Evolutionary conservation across 1,284 basidiomycete genomes (phyloP).

Genomic region (Fomitopsis schrenkii): DNA sequence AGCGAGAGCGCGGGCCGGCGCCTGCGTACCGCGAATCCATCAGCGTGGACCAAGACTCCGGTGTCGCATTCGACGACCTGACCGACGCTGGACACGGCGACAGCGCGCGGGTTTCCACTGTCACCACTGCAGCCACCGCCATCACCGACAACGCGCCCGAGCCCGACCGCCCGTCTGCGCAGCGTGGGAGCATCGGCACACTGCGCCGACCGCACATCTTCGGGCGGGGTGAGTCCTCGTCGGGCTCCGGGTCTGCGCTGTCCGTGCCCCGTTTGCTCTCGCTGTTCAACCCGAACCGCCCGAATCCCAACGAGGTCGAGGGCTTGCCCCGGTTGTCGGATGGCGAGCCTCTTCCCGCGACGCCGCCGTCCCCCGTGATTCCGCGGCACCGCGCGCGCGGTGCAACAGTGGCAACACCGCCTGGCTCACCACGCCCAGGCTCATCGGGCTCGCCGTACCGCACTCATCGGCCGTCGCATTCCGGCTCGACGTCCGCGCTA

Average conservation of each 20-base stretch:
- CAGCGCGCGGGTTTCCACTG: background rate
- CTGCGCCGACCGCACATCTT: conserved; percentile 1
- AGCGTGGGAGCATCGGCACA: background rate
- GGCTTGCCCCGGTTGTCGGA: background rate
- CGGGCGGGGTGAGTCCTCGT: conserved; percentile 4
- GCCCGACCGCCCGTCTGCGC: background rate
- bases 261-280: conserved; percentile 3
- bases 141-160: background rate
- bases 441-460: conserved; percentile 8
- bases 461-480: conserved; percentile 26
- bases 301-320: background rate
- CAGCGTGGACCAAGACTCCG: conserved; percentile 14
- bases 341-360: background rate
- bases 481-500: conserved; percentile 33
- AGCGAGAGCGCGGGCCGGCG: conserved; percentile 48
- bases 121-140: background rate
- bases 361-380: conserved; percentile 9
- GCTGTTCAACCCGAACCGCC: conserved; percentile 21
- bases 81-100: background rate
- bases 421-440: conserved; percentile 7
- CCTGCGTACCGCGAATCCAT: conserved; percentile 64
- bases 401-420: conserved; percentile 7
- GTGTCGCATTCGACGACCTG: conserved; percentile 7
- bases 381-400: conserved; percentile 6
- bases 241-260: background rate